Base-by-base conservation (phyloP, 139 green algal species). In the Picochlorum sp. region DNA sequence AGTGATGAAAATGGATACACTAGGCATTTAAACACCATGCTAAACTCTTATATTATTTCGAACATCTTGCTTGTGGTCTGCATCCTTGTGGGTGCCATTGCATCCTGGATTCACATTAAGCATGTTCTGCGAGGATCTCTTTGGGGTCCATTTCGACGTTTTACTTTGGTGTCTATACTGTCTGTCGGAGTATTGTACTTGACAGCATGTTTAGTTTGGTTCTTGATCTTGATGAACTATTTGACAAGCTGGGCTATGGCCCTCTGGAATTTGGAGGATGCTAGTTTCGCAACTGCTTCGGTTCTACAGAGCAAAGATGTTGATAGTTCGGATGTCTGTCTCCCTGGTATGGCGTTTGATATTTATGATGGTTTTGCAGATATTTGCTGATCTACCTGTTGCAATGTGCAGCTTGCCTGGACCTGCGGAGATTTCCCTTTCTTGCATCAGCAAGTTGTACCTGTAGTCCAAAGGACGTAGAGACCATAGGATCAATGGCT, bases 121-220 rank as follows among this genome's bases (percentile, higher is more conserved):
- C 70, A 72, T 34, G 44, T 45, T 41, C 56, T 64, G 47, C 51
- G 32, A 56, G 62, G 55, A 15, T 62, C 45, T 32, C 63, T 62
- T 32, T 64, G 67, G 56, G 47, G 58, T 41, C 28, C 23, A 15
- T 30, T 13, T 14, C 61, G 15, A 26, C n/a, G 20, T 26, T 24
- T 21, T 32, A 23, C 3, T 56, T 18, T 14, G 1, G 11, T 28
- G 10, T 50, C 24, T 54, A 66, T 56, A 38, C 16, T 15, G 11
- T 16, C 45, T 41, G 9, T 45, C 16, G 34, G 32, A 23, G 15
- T 66, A 10, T 44, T 66, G 34, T 54, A 45, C 24, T 20, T 21
- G 13, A 41, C 57, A 49, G 34, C 32, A 23, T 45, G n/a, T 10
- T 32, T 41, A 15, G 57, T 66, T 44, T 66, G 61, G 61, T 66